Evolutionary conservation across 805 yeast species (phyloP), one percentile per base, ranked within the genome.

Genomic region (Sungouiella thailandica): DNA sequence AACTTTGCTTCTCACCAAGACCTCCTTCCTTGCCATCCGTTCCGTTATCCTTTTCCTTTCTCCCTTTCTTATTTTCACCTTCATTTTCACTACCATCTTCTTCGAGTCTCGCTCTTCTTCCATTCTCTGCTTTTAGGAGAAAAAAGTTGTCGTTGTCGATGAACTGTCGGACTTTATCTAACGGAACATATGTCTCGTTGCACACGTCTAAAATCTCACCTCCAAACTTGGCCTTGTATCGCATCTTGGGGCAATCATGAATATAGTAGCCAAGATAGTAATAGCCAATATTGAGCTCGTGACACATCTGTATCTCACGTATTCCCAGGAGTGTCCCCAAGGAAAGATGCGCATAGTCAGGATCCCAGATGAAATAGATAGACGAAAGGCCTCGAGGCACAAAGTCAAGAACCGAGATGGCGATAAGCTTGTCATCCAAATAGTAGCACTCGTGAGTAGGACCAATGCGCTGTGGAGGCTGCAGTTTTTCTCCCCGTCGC

Each of bases 301-400:
- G 44, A 4, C 78, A 62, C 53, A 84, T 50, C 2, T 74, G 65
- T 24, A 85, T 59, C 49, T 88, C 97, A 25, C 83, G 58, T 17
- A 87, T 49, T 0, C 85, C 90, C 40, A 88, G 78, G 2, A 88
- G 53, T 17, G 85, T 85, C 0, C 97, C 97, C 19, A 88, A 55
- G 0, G 85, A 80, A 44, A 79, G 60, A 32, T 74, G 68, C 4
- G 80, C 78, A 50, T 68, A 81, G 34, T 78, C 89, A 0, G 94
- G 93, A 51, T 87, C 89, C 84, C 93, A 86, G 9, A 88, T 76
- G 52, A 89, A 83, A 53, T 89, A 88, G 1, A 89, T 89, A 0
- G 95, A 79, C 0, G 96, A 86, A 0, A 89, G 55, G 0, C 85
- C 82, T 17, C 74, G 56, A 0, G 95, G 95, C 22, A 89, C 55